Percentiles rank a stretch among this genome's conserved stretches.
phyloP scores from a whole-genome alignment of 352 stramenopile genomes.

The Hyaloperonospora brassicae region DNA sequence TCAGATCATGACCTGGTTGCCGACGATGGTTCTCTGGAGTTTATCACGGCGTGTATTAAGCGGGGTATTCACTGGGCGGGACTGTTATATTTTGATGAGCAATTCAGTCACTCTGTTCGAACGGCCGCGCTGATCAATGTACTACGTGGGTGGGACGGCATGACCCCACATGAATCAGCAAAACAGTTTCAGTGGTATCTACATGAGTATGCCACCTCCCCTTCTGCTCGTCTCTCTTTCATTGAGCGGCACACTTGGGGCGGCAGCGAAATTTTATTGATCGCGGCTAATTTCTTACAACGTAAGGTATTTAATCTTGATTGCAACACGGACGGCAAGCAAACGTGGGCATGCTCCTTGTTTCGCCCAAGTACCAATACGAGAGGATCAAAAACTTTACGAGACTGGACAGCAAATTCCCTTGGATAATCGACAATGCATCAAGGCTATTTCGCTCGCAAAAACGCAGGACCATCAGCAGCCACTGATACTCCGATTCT shows the following conservation, averaged over 20 bases:
- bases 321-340: background rate
- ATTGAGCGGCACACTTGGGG: too few relatives aligned
- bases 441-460: background rate
- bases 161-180: background rate
- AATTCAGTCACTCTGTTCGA: background rate
- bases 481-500: background rate
- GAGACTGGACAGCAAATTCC: background rate
- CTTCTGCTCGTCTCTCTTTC: background rate
- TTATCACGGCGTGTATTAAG: background rate
- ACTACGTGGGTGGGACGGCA: background rate
- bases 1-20: too few relatives aligned
- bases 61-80: background rate
- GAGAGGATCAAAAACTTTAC: background rate
- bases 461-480: too few relatives aligned
- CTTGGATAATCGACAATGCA: too few relatives aligned
- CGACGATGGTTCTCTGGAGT: too few relatives aligned
- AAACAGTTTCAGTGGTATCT: slow-evolving; percentile 16
- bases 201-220: background rate
- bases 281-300: background rate
- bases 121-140: background rate
- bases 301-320: background rate
- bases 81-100: background rate
- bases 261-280: too few relatives aligned
- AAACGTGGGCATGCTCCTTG: background rate
- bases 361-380: background rate